These are phyloP conservation scores for Oryza officinalis DNA, from an alignment of 176 grass and related monocot genomes.

Conservation along the genomic window DNA sequence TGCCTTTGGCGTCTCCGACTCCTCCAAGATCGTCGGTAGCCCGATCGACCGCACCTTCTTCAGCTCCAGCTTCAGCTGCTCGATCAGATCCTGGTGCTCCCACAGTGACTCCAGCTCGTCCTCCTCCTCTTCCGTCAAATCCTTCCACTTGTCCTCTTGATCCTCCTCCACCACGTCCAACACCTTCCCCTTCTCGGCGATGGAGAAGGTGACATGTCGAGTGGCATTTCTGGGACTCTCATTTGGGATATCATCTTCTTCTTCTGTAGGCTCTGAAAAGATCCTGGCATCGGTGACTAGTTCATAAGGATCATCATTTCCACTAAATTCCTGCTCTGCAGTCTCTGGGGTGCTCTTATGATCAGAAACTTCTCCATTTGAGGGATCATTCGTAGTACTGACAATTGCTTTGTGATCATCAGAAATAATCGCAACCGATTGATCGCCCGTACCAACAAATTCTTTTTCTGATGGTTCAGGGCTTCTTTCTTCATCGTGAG, in stretches of 20 bases:
- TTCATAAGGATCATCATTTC: conserved; percentile 18
- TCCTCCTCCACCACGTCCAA: conserved; percentile 27
- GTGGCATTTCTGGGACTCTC: conserved; percentile 22
- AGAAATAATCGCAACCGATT: neutral
- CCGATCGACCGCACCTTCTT: conserved; percentile 70
- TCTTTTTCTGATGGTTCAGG: conserved; percentile 10
- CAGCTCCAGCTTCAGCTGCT: conserved; percentile 91
- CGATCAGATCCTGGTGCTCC: conserved; percentile 95
- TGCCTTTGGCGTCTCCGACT: conserved; percentile 73
- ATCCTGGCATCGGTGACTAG: neutral
- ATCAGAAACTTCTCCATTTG: conserved; percentile 8
- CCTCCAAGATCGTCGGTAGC: conserved; percentile 85
- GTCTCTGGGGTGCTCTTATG: neutral
- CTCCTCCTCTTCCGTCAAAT: conserved; percentile 72
- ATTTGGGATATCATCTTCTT: neutral
- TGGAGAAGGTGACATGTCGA: conserved; percentile 41
- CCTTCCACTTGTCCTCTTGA: conserved; percentile 46
- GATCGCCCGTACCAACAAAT: neutral
- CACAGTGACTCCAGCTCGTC: conserved; percentile 89
- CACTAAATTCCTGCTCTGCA: conserved; percentile 28
- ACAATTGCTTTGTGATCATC: conserved; percentile 25
- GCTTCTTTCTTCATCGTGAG: neutral
- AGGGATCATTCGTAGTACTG: neutral
- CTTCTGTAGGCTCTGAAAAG: neutral
- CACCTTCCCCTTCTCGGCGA: conserved; percentile 34